Evolutionary conservation across 352 stramenopile species (phyloP).

Genomic region (Peronospora farinosa): DNA sequence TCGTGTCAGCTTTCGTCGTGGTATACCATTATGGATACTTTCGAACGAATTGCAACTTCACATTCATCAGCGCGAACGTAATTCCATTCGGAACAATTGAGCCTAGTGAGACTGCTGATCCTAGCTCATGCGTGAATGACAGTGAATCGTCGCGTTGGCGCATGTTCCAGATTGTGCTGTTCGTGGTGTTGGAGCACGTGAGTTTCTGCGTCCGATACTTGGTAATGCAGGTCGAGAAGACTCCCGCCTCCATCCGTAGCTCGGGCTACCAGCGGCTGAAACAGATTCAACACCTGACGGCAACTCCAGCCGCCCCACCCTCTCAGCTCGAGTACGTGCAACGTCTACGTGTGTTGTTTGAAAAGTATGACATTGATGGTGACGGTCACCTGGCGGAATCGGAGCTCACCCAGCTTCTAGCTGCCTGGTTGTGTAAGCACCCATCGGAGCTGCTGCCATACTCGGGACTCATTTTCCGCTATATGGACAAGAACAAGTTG

Average conservation of each 20-base stretch:
- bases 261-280: constrained; percentile 73
- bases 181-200: constrained; percentile 76
- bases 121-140: constrained; percentile 36
- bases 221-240: constrained; percentile 76
- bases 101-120: constrained; percentile 24
- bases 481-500: constrained; percentile 85
- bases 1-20: constrained; percentile 73
- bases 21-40: constrained; percentile 85
- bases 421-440: constrained; percentile 82
- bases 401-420: constrained; percentile 66
- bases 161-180: constrained; percentile 78
- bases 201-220: constrained; percentile 80
- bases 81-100: constrained; percentile 67
- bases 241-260: constrained; percentile 59
- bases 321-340: constrained; percentile 82
- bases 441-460: constrained; percentile 70
- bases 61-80: constrained; percentile 61
- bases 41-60: constrained; percentile 66
- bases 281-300: constrained; percentile 72
- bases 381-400: constrained; percentile 61
- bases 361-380: constrained; percentile 65
- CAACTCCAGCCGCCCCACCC: constrained; percentile 41
- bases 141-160: constrained; percentile 42
- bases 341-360: constrained; percentile 70
- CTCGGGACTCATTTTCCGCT: constrained; percentile 78